Evolutionary conservation across 2,329 filamentous ascomycete species (phyloP).

Genomic region (Mollisia scopiformis): DNA sequence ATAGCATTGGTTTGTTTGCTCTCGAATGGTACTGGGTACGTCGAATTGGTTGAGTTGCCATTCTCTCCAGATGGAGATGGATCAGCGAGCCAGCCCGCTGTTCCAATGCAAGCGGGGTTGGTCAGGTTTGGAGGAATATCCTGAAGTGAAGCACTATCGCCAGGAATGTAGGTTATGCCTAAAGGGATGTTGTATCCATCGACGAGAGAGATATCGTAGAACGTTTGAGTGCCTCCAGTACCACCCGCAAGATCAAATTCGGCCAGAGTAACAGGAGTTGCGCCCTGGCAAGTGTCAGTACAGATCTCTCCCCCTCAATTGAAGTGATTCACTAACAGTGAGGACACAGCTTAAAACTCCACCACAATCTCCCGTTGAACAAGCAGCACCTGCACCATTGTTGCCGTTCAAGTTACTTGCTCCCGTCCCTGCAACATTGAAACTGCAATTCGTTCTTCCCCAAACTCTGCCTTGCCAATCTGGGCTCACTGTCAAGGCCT

Average conservation of each 20-base stretch:
- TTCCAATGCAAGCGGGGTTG: slow-evolving; percentile 77
- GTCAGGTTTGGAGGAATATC: slow-evolving; percentile 75
- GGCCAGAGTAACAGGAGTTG: slow-evolving; percentile 74
- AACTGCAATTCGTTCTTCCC: slow-evolving; percentile 83
- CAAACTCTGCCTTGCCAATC: slow-evolving; percentile 84
- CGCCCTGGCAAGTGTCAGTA: slow-evolving; percentile 53
- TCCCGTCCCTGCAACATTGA: slow-evolving; percentile 65
- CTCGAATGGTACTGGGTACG: slow-evolving; percentile 69
- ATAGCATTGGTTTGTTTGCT: slow-evolving; percentile 55
- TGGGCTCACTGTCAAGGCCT: slow-evolving; percentile 65
- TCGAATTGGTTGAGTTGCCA: slow-evolving; percentile 58
- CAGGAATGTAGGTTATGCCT: slow-evolving; percentile 62
- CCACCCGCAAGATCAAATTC: slow-evolving; percentile 79
- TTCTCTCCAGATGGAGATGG: slow-evolving; percentile 49
- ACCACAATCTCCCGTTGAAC: slow-evolving; percentile 77
- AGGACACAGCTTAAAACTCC: slow-evolving; percentile 69
- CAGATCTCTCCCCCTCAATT: slow-evolving; percentile 3
- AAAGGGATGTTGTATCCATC: slow-evolving; percentile 83
- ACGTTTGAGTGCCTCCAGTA: slow-evolving; percentile 62
- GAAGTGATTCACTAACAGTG: slow-evolving; percentile 56
- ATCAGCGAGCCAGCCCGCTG: slow-evolving; percentile 61
- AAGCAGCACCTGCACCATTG: slow-evolving; percentile 57
- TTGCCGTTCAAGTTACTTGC: slow-evolving; percentile 44
- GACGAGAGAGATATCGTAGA: slow-evolving; percentile 84
- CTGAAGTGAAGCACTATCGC: slow-evolving; percentile 61